Evolutionary conservation across 2,329 filamentous ascomycete genomes (phyloP).

Genomic region (Pyricularia sp.): DNA sequence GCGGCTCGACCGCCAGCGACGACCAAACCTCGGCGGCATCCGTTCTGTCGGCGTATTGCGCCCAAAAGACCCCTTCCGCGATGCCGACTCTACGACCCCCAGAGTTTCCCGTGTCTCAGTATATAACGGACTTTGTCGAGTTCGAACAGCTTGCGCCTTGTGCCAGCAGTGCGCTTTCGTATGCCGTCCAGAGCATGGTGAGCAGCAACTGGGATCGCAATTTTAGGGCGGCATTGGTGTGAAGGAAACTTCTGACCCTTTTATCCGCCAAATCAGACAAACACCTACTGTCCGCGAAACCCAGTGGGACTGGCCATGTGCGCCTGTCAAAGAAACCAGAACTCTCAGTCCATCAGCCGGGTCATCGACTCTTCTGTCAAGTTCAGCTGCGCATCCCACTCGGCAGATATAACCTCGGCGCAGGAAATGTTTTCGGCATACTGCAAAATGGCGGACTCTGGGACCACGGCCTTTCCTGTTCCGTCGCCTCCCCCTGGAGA

Average conservation of each 20-base stretch:
- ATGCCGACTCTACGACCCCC: slow-evolving; percentile 31
- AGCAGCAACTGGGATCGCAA: not conserved
- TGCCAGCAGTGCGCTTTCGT: slow-evolving; percentile 26
- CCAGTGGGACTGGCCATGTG: slow-evolving; percentile 33
- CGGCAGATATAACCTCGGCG: slow-evolving; percentile 36
- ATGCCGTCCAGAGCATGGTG: slow-evolving; percentile 27
- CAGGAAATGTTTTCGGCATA: slow-evolving; percentile 41
- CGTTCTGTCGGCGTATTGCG: slow-evolving; percentile 39
- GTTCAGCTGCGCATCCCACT: slow-evolving; percentile 34
- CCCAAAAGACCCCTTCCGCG: slow-evolving; percentile 21
- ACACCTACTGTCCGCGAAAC: slow-evolving; percentile 17
- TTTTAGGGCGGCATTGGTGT: not conserved
- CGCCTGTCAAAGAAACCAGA: slow-evolving; percentile 40
- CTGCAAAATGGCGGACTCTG: slow-evolving; percentile 35
- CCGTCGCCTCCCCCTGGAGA: slow-evolving; percentile 38
- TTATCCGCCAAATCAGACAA: slow-evolving; percentile 13
- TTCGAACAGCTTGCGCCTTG: slow-evolving; percentile 32
- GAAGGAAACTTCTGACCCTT: slow-evolving; percentile 1
- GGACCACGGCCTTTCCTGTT: slow-evolving; percentile 37
- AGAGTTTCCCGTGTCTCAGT: slow-evolving; percentile 31
- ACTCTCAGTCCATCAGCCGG: slow-evolving; percentile 32
- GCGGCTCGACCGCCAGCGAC: slow-evolving; percentile 35
- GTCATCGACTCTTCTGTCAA: slow-evolving; percentile 32
- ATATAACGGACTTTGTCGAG: slow-evolving; percentile 40
- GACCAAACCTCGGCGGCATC: slow-evolving; percentile 36